Base-by-base conservation (phyloP, 441 rosid species). In the Metrosideros polymorpha region DNA sequence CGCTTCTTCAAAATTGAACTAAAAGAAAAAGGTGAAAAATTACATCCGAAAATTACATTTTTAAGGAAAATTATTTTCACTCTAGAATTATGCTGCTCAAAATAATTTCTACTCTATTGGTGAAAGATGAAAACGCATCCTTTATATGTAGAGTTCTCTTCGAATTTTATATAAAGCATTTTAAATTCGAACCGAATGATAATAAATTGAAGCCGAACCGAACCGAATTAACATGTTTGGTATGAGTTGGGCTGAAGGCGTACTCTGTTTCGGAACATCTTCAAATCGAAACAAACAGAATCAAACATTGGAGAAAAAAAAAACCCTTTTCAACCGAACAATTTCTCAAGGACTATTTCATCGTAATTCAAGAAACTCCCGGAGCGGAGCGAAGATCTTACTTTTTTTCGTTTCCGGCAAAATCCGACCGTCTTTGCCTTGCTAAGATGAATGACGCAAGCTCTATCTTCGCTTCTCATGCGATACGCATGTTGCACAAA, bases 41-140 rank as follows among this genome's bases (percentile, higher is more conserved):
- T 6, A 7, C 4, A 52, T 18, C 24, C 9, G 24, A 52, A 52
- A 19, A 6, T 6, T 7, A 18, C n/a, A n/a, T 6, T 52, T 19
- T 51, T 6, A 15, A 51, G 3, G 7, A 17, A 51, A 15, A 15
- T 51, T 15, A 6, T 17, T 51, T 17, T 17, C 25, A 17, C 75
- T 61, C 12, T 4, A 30, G 6, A 17, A 30, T 0, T 7, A 1
- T 6, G 30, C 0, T 15, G 1, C 39, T 61, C 30, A 30, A 61
- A 7, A 18, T 30, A 61, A 61, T 7, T 61, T 15, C 0, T 61
- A 30, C 0, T 9, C 5, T 8, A 56, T 27, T 27, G 30, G 15
- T 4, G 42, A 61, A 61, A 8, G 43, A 51, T 18, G n/a, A 17
- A 17, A 17, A 6, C 3, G 17, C 54, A 51, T 18, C 54, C 18